Evolutionary conservation across 2,329 filamentous ascomycete genomes (phyloP).

Genomic region (Monosporascus sp.): DNA sequence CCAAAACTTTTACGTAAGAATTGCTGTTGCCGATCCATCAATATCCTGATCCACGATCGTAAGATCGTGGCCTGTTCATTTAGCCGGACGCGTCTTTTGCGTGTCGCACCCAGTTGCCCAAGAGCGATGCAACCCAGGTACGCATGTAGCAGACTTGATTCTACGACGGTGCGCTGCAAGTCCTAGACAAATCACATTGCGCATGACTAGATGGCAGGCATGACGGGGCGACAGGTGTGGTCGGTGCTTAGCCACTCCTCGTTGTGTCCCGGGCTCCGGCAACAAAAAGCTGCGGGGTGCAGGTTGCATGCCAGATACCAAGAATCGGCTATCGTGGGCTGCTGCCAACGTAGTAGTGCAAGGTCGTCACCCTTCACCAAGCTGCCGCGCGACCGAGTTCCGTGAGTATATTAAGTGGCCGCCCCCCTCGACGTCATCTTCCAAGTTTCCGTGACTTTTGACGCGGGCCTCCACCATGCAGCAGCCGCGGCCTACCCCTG

Average conservation of each 20-base stretch:
- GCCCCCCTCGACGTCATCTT: background rate
- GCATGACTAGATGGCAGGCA: background rate
- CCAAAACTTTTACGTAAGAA: too few species aligned
- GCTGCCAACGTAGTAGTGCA: too few species aligned
- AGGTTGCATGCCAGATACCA: background rate
- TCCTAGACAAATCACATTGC: background rate
- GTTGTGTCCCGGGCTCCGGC: too few species aligned
- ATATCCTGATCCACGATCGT: background rate
- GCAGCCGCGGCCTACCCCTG: too few species aligned
- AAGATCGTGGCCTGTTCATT: background rate
- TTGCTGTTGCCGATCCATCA: background rate
- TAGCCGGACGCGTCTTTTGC: background rate
- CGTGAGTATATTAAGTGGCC: background rate
- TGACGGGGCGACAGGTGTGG: background rate
- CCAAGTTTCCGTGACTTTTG: background rate
- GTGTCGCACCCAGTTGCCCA: background rate
- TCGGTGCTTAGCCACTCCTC: background rate
- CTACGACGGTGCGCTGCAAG: background rate
- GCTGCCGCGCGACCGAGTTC: background rate
- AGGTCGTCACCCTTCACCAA: background rate
- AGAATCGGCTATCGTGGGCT: background rate
- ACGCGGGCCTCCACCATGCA: background rate
- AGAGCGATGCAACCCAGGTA: background rate
- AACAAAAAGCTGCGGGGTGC: background rate
- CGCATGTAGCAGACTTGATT: too few species aligned